phyloP scores from a whole-genome alignment of 306 rosid genomes.

The Quercus parvula region DNA sequence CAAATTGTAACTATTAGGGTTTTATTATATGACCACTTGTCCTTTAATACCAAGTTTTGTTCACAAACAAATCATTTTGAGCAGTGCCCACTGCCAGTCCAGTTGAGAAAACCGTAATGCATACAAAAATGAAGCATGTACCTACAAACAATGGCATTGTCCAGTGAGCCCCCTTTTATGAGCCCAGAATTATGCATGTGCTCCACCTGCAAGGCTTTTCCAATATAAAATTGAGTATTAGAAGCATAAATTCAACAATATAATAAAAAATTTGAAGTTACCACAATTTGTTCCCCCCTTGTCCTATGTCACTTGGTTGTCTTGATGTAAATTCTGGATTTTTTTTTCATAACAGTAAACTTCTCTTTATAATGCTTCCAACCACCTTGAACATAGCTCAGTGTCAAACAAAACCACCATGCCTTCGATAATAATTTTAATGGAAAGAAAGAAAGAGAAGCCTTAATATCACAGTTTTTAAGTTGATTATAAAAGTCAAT shows the following conservation, averaged over 20 bases:
- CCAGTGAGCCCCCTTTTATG: conserved; percentile 76
- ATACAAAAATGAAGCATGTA: conserved; percentile 26
- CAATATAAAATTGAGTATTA: conserved; percentile 9
- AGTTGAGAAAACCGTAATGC: neutral
- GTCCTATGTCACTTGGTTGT: neutral
- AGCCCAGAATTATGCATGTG: conserved; percentile 72
- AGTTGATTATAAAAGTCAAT: neutral
- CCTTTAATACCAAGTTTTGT: neutral
- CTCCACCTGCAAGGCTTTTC: conserved; percentile 58
- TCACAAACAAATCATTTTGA: conserved; percentile 5
- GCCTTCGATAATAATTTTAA: neutral
- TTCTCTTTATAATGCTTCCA: neutral
- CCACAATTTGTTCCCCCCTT: neutral
- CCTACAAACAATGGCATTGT: conserved; percentile 88
- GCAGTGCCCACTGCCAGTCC: neutral
- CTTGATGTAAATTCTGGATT: neutral
- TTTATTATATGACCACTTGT: no score
- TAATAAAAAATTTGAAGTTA: neutral
- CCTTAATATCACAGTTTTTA: neutral
- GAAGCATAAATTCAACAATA: conserved; percentile 11
- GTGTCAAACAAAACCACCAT: neutral
- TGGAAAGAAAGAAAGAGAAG: neutral
- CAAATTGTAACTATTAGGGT: neutral
- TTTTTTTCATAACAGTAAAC: neutral
- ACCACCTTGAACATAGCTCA: neutral